phyloP scores from a whole-genome alignment of 805 yeast genomes.

The Starmerella geochares region DNA sequence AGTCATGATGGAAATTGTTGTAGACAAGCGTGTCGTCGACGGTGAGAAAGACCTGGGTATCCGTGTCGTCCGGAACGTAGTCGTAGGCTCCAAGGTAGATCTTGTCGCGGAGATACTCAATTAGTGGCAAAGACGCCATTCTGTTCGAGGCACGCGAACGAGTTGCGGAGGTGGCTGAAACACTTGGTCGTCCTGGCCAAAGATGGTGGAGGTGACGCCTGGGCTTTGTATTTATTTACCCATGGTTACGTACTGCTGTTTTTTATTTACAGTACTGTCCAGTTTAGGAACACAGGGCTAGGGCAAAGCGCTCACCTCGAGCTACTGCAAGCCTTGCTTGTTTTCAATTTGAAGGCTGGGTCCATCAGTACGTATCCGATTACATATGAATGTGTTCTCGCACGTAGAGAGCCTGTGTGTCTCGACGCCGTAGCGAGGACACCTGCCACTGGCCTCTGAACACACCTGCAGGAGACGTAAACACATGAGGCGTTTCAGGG shows the following conservation, averaged over 20 bases:
- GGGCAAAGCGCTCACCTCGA: conserved; percentile 4
- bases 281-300: conserved; percentile 6
- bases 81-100: conserved; percentile 88
- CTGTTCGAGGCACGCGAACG: conserved; percentile 1
- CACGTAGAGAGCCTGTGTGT: no score
- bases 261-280: conserved; percentile 3
- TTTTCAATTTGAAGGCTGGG: no score
- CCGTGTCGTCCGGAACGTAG: conserved; percentile 63
- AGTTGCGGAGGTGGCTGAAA: neutral
- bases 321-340: neutral
- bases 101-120: conserved; percentile 33
- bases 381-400: no score
- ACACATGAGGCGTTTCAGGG: neutral
- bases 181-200: conserved; percentile 2
- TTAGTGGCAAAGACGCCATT: conserved; percentile 25
- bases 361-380: no score
- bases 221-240: conserved; percentile 7
- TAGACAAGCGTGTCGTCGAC: conserved; percentile 87
- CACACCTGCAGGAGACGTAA: neutral
- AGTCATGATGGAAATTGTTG: conserved; percentile 90
- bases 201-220: neutral
- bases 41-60: conserved; percentile 71
- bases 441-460: neutral
- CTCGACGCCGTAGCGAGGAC: no score
- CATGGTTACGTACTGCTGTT: conserved; percentile 5